phyloP scores from a whole-genome alignment of 2,329 filamentous ascomycete genomes.

The Hymenoscyphus fraxineus region DNA sequence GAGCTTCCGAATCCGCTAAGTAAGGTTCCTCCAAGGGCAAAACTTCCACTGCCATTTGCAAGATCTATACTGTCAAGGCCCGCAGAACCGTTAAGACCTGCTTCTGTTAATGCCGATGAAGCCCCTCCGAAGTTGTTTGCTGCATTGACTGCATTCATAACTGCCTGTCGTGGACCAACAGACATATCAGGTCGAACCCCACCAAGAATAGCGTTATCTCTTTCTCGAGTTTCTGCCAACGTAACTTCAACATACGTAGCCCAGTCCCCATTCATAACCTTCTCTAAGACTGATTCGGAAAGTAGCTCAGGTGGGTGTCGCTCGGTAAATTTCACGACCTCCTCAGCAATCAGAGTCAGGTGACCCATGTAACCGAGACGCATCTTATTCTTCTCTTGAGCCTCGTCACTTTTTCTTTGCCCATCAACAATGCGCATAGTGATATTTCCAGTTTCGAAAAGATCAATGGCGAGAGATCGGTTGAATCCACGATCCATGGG shows the following conservation, averaged over 20 bases:
- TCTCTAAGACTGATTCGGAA: constrained; percentile 78
- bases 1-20: constrained; percentile 91
- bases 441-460: constrained; percentile 87
- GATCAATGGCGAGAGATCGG: constrained; percentile 79
- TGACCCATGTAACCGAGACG: constrained; percentile 98
- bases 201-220: constrained; percentile 96
- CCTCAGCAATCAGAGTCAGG: constrained; percentile 92
- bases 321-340: constrained; percentile 97
- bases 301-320: constrained; percentile 85
- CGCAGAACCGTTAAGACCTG: constrained; percentile 65
- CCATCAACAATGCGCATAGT: constrained; percentile 90
- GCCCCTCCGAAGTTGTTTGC: constrained; percentile 50
- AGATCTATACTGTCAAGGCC: constrained; percentile 57
- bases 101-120: constrained; percentile 72
- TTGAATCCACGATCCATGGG: constrained; percentile 97
- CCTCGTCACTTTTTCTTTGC: constrained; percentile 80
- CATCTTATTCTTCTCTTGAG: constrained; percentile 78
- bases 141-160: constrained; percentile 53
- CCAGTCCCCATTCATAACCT: constrained; percentile 87
- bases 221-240: constrained; percentile 86
- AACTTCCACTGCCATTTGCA: constrained; percentile 59
- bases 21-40: constrained; percentile 70
- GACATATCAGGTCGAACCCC: constrained; percentile 90
- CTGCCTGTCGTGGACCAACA: constrained; percentile 69
- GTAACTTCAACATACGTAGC: constrained; percentile 92